Percentiles rank a stretch among this genome's conserved stretches.
Evolutionary conservation across 768 basidiomycete species (phyloP).

Genomic region (Cystofilobasidium capitatum): DNA sequence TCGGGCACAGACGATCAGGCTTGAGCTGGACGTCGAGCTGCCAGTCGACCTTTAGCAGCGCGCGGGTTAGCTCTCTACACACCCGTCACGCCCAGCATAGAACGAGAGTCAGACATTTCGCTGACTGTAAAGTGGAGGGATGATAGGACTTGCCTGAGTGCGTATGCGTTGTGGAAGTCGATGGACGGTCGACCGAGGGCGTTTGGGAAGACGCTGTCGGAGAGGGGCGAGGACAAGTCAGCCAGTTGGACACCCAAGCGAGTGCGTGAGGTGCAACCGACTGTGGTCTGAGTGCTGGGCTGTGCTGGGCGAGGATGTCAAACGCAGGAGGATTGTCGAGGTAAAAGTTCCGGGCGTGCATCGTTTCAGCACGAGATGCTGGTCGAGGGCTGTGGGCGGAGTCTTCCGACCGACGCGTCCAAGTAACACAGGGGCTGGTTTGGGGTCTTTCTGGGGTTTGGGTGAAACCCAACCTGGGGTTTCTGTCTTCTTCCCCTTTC

Average conservation of each 20-base stretch:
- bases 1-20: slow-evolving; percentile 69
- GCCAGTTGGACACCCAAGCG: background rate
- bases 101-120: background rate
- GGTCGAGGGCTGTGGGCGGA: background rate
- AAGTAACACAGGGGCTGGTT: too few relatives aligned
- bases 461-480: too few relatives aligned
- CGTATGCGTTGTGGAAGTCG: slow-evolving; percentile 62
- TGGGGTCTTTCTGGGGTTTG: too few relatives aligned
- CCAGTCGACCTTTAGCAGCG: slow-evolving; percentile 68
- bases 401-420: too few relatives aligned
- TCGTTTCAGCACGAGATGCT: background rate
- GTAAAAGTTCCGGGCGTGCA: slow-evolving; percentile 48
- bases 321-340: slow-evolving; percentile 50
- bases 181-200: slow-evolving; percentile 45
- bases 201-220: slow-evolving; percentile 33
- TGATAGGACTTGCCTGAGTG: slow-evolving; percentile 51
- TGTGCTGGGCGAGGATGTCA: slow-evolving; percentile 47
- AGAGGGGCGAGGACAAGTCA: background rate
- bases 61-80: slow-evolving; percentile 63
- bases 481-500: too few relatives aligned
- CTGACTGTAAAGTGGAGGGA: background rate
- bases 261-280: slow-evolving; percentile 37
- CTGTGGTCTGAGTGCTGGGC: slow-evolving; percentile 52
- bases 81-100: slow-evolving; percentile 7
- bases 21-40: slow-evolving; percentile 54